Evolutionary conservation across 495 filamentous ascomycete genomes (phyloP), one percentile per base, ranked within the genome.

Genomic region (Usnea hakonensis): DNA sequence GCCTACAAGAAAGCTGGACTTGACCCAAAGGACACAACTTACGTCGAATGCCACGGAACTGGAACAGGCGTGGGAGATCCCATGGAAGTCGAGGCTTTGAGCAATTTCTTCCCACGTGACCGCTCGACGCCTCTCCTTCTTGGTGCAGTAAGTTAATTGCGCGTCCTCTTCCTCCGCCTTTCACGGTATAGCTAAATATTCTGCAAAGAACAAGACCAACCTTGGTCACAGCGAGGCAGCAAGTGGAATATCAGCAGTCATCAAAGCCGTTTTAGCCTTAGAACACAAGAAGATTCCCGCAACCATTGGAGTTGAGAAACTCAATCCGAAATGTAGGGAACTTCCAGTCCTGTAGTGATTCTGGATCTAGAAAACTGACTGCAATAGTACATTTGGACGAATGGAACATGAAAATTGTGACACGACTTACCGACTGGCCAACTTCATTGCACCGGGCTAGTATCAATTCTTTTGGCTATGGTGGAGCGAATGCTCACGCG

Each of bases 241-340:
- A 8, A 76, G 73, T 26, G 73, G 69, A 0, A 64, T 83, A 48
- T 80, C 82, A 1, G 77, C 76, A 0, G 35, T 87, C 2, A 66
- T 87, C 2, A 86, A 86, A 68, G 76, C 78, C 5, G 68, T 75
- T 0, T 62, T 81, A 36, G 73, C 76, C 17, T 70, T 85, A 44
- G 75, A 79, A 60, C 69, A 81, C 40, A 66, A 58, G 5, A 55
- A 68, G 0, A 75, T 87, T 10, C 81, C 82, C 0, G 75, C 79
- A 13, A 78, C 66, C 56, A 64, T 74, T 0, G 66, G 55, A 54
- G 60, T 81, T 38, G 64, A 70, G 21, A 66, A 67, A n/a, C 57
- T 74, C 0, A 81, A 79, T 59, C 67, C 72, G 0, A 67, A 71
- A 28, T n/a, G n/a, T n/a, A n/a, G n/a, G n/a, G n/a, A n/a, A n/a